phyloP scores from a whole-genome alignment of 345 rosid genomes.

The Arabidopsis arenosa region DNA sequence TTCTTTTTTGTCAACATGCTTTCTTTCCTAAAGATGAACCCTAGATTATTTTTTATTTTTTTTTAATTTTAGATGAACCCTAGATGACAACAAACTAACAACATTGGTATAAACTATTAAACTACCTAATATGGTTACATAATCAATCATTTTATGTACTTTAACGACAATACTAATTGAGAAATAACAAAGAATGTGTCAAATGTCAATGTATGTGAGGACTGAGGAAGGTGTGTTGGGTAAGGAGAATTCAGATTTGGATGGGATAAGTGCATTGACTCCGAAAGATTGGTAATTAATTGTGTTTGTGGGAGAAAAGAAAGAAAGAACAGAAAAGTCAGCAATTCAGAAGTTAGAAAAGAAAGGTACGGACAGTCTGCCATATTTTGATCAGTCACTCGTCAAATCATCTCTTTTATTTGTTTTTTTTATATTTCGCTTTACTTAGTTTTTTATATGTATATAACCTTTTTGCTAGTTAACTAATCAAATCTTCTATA shows the following conservation, averaged over 20 bases:
- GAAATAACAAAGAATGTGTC: slow-evolving; percentile 26
- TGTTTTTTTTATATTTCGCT: not conserved
- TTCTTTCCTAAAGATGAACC: not conserved
- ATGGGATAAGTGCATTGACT: slow-evolving; percentile 40
- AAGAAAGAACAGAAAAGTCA: slow-evolving; percentile 43
- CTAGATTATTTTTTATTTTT: not conserved
- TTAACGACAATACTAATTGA: slow-evolving; percentile 10
- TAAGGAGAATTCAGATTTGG: slow-evolving; percentile 16
- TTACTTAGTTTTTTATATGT: not conserved
- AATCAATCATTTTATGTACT: not conserved
- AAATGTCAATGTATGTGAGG: slow-evolving; percentile 11
- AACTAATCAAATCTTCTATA: not conserved
- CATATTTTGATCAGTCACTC: slow-evolving; percentile 48
- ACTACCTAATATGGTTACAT: not conserved
- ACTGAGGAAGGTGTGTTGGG: slow-evolving; percentile 11
- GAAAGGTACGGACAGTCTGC: slow-evolving; percentile 47
- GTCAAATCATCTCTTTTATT: slow-evolving; percentile 43
- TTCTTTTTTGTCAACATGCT: not conserved
- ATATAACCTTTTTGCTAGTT: not conserved
- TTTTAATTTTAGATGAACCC: not conserved
- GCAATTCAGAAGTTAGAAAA: slow-evolving; percentile 47
- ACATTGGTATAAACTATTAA: not conserved
- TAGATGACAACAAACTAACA: not conserved
- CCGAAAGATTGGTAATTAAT: slow-evolving; percentile 21
- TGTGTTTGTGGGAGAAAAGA: slow-evolving; percentile 26